Evolutionary conservation across 768 basidiomycete species (phyloP).

Genomic region (Crucibulum laeve): DNA sequence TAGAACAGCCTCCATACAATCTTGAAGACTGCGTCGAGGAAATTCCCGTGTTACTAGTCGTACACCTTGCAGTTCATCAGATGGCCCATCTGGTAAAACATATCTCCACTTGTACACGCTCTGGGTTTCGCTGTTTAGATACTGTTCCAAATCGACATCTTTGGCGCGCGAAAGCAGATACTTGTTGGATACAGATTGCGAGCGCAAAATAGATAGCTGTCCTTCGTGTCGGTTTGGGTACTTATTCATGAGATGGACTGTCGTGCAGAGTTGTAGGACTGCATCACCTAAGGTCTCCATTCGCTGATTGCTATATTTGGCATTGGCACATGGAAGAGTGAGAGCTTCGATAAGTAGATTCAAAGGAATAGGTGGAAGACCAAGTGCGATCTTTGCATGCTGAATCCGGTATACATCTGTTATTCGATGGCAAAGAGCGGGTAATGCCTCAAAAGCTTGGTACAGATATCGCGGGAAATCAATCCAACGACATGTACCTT

Average conservation of each 20-base stretch:
- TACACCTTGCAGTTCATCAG: slow-evolving; percentile 7
- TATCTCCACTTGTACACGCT: slow-evolving; percentile 59
- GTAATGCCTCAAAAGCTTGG: slow-evolving; percentile 52
- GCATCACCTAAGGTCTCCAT: slow-evolving; percentile 87
- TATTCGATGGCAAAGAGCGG: slow-evolving; percentile 62
- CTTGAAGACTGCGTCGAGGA: slow-evolving; percentile 72
- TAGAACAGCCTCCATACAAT: slow-evolving; percentile 84
- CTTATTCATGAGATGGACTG: slow-evolving; percentile 72
- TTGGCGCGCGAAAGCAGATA: slow-evolving; percentile 66
- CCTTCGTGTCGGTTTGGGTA: slow-evolving; percentile 82
- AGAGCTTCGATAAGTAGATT: slow-evolving; percentile 67
- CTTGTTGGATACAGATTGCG: slow-evolving; percentile 63
- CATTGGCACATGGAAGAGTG: slow-evolving; percentile 62
- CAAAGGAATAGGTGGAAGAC: slow-evolving; percentile 55
- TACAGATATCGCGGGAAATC: slow-evolving; percentile 46
- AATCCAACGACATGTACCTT: slow-evolving; percentile 49
- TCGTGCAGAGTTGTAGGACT: slow-evolving; percentile 71
- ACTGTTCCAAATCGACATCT: slow-evolving; percentile 57
- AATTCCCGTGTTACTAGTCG: slow-evolving; percentile 42
- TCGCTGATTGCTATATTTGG: slow-evolving; percentile 77
- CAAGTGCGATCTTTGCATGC: slow-evolving; percentile 46
- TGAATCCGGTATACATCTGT: slow-evolving; percentile 61
- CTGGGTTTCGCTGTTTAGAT: slow-evolving; percentile 55
- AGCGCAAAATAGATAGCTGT: slow-evolving; percentile 64
- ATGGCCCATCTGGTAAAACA: slow-evolving; percentile 31